phyloP scores from a whole-genome alignment of 2,329 filamentous ascomycete species.

The Coleophoma cylindrospora region DNA sequence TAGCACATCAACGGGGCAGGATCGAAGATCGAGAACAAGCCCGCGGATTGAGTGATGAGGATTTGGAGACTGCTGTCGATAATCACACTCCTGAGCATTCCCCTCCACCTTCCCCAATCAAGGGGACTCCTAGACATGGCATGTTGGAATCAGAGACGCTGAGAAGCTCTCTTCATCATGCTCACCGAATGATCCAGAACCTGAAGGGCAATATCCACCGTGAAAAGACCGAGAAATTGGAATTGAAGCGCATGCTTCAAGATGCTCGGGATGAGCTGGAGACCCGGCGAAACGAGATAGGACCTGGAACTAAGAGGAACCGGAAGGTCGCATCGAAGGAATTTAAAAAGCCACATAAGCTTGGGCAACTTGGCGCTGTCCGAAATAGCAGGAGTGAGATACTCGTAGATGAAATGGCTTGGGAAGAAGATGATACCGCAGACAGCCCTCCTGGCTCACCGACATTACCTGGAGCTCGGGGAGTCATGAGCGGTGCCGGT shows the following conservation, averaged over 20 bases:
- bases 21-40: slow-evolving; percentile 58
- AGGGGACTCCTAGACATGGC: slow-evolving; percentile 84
- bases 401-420: slow-evolving; percentile 74
- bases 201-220: slow-evolving; percentile 92
- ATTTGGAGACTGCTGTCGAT: slow-evolving; percentile 60
- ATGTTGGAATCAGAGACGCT: slow-evolving; percentile 94
- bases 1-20: slow-evolving; percentile 68
- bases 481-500: slow-evolving; percentile 17
- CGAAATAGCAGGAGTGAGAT: slow-evolving; percentile 75
- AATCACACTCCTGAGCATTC: slow-evolving; percentile 81
- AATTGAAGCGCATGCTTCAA: slow-evolving; percentile 90
- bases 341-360: slow-evolving; percentile 73
- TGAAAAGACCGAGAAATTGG: slow-evolving; percentile 97
- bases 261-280: slow-evolving; percentile 91
- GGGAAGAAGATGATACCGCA: slow-evolving; percentile 70
- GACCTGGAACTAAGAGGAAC: slow-evolving; percentile 49
- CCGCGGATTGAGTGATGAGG: slow-evolving; percentile 55
- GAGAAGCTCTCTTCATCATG: slow-evolving; percentile 89
- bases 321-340: slow-evolving; percentile 60
- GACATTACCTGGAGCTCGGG: slow-evolving; percentile 30
- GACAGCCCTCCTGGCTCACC: slow-evolving; percentile 39
- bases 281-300: slow-evolving; percentile 48
- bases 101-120: slow-evolving; percentile 83
- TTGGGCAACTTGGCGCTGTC: slow-evolving; percentile 69
- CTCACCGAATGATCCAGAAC: slow-evolving; percentile 94